phyloP scores from a whole-genome alignment of 1,284 basidiomycete species.

The Ganoderma multipileum region DNA sequence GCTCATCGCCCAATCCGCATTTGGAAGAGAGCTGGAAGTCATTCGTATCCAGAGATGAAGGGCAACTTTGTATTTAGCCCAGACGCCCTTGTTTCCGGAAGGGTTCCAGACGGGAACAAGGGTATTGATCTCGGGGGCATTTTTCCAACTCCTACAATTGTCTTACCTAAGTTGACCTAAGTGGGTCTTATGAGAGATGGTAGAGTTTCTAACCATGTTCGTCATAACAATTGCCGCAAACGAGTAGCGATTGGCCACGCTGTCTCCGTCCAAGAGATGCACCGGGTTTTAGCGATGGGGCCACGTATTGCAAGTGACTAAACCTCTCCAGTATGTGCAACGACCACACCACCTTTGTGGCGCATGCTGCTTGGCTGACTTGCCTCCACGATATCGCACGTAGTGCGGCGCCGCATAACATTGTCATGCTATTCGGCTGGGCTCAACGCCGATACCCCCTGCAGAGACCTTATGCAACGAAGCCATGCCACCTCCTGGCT shows the following conservation, averaged over 20 bases:
- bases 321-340: slow-evolving; percentile 14
- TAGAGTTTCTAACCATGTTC: slow-evolving; percentile 16
- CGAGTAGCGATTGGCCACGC: slow-evolving; percentile 8
- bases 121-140: slow-evolving; percentile 24
- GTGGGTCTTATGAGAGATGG: slow-evolving; percentile 4
- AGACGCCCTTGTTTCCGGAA: slow-evolving; percentile 15
- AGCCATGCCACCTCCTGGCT: slow-evolving; percentile 10
- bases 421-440: slow-evolving; percentile 14
- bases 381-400: slow-evolving; percentile 20
- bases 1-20: slow-evolving; percentile 19
- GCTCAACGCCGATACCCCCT: slow-evolving; percentile 3
- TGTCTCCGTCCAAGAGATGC: slow-evolving; percentile 8
- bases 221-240: slow-evolving; percentile 24
- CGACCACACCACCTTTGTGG: slow-evolving; percentile 13
- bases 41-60: slow-evolving; percentile 13
- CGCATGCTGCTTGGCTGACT: slow-evolving; percentile 9
- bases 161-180: slow-evolving; percentile 21
- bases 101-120: slow-evolving; percentile 25
- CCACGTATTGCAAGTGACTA: slow-evolving; percentile 8
- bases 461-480: slow-evolving; percentile 19
- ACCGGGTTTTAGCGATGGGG: neutral
- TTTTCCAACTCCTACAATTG: slow-evolving; percentile 14
- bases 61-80: slow-evolving; percentile 22
- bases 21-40: slow-evolving; percentile 23
- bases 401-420: slow-evolving; percentile 24